Percentiles rank a stretch among this genome's conserved stretches.
These are phyloP conservation scores for Hypoxylon intermedium DNA, from an alignment of 495 filamentous ascomycete genomes.

Conservation along the genomic window DNA sequence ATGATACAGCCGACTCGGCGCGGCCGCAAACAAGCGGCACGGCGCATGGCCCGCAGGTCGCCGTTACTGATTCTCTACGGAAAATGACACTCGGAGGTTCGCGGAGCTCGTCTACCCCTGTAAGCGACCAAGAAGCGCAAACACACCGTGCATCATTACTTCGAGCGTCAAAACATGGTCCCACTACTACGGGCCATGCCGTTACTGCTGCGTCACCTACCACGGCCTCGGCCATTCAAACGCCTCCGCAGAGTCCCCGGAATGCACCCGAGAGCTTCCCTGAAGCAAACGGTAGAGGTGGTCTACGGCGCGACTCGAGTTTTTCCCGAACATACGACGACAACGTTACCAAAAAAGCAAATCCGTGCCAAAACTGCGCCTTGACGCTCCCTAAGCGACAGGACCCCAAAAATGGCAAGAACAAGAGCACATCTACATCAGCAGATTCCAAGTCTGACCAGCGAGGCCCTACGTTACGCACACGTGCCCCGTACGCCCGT, in stretches of 20 bases:
- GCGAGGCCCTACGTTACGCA: conserved; percentile 53
- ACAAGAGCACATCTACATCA: conserved; percentile 30
- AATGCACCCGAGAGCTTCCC: conserved; percentile 44
- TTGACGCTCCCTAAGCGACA: conserved; percentile 64
- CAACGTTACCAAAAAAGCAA: conserved; percentile 59
- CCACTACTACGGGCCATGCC: conserved; percentile 19
- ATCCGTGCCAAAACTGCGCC: conserved; percentile 67
- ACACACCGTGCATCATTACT: conserved; percentile 49
- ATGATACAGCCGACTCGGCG: conserved; percentile 44
- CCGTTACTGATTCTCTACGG: conserved; percentile 50
- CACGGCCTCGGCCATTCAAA: conserved; percentile 58
- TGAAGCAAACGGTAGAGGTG: conserved; percentile 35
- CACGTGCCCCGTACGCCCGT: conserved; percentile 57
- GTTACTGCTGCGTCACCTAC: conserved; percentile 25
- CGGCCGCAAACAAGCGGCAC: conserved; percentile 47
- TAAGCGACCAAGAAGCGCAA: conserved; percentile 50
- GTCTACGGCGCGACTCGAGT: conserved; percentile 55
- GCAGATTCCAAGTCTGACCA: conserved; percentile 42
- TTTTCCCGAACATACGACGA: conserved; percentile 64
- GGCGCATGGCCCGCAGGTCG: conserved; percentile 41
- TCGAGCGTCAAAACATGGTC: conserved; percentile 37
- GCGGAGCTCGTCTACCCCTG: conserved; percentile 51
- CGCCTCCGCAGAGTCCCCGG: conserved; percentile 69
- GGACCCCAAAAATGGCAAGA: conserved; percentile 42
- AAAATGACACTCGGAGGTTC: conserved; percentile 47